phyloP scores from a whole-genome alignment of 176 grass and related monocot genomes.

The Avena insularis region DNA sequence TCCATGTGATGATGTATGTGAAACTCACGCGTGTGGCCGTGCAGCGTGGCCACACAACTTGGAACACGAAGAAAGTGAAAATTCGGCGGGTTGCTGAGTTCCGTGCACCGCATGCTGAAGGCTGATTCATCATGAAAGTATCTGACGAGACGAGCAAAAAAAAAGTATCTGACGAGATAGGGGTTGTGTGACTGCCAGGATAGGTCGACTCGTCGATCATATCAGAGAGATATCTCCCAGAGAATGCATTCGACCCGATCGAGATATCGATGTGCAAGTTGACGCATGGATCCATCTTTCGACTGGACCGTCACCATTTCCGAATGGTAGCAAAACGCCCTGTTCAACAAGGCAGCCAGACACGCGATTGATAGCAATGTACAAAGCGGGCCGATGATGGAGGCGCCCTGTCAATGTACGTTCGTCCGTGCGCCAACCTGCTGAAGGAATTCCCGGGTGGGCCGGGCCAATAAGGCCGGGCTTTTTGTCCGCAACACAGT shows the following conservation, averaged over 20 bases:
- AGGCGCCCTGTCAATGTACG: too few species aligned
- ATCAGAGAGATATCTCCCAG: background rate
- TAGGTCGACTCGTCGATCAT: background rate
- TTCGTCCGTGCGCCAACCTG: too few species aligned
- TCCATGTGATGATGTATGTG: background rate
- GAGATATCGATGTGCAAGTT: background rate
- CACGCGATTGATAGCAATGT: background rate
- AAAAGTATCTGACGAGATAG: background rate
- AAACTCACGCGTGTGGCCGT: too few species aligned
- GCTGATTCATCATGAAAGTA: background rate
- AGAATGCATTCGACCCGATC: background rate
- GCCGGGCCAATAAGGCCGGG: too few species aligned
- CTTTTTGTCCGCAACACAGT: too few species aligned
- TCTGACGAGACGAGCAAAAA: background rate
- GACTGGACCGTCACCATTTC: background rate
- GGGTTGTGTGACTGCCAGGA: background rate
- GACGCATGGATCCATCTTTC: slow-evolving; percentile 23
- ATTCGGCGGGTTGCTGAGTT: background rate
- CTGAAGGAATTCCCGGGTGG: too few species aligned
- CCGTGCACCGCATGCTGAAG: background rate
- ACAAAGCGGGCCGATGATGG: background rate
- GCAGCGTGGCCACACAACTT: background rate
- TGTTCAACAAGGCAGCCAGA: background rate
- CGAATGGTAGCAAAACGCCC: background rate
- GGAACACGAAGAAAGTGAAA: background rate